phyloP scores from a whole-genome alignment of 176 grass and related monocot genomes.

The Triticum timopheevii region DNA sequence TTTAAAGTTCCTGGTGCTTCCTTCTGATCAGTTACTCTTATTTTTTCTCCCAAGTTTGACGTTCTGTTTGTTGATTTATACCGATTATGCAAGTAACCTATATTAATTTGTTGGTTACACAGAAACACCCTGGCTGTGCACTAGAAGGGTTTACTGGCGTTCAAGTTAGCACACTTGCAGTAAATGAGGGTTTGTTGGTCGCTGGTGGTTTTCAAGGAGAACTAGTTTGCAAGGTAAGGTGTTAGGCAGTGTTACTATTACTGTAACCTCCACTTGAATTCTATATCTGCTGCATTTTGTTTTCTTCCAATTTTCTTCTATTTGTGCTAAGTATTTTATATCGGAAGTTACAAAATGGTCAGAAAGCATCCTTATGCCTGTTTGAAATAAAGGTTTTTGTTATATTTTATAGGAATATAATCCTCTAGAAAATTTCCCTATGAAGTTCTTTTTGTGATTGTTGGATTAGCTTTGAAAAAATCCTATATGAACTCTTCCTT shows the following conservation, averaged over 20 bases:
- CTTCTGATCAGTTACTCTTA: constrained; percentile 4
- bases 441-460: neutral
- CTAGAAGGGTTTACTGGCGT: constrained; percentile 75
- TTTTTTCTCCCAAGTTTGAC: neutral
- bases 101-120: constrained; percentile 31
- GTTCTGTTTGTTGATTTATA: neutral
- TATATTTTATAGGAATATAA: neutral
- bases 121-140: constrained; percentile 79
- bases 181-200: constrained; percentile 76
- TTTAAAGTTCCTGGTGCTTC: neutral
- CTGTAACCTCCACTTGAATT: neutral
- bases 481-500: neutral
- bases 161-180: constrained; percentile 90
- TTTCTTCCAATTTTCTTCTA: neutral
- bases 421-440: neutral
- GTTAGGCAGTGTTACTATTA: neutral
- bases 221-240: constrained; percentile 80
- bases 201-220: constrained; percentile 96
- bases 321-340: neutral
- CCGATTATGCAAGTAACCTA: neutral
- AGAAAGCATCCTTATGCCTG: neutral
- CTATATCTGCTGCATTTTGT: neutral
- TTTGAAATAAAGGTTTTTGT: neutral
- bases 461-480: neutral
- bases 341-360: neutral